Base-by-base conservation (phyloP, 2,329 filamentous ascomycete genomes). In the Diaporthe capsici region DNA sequence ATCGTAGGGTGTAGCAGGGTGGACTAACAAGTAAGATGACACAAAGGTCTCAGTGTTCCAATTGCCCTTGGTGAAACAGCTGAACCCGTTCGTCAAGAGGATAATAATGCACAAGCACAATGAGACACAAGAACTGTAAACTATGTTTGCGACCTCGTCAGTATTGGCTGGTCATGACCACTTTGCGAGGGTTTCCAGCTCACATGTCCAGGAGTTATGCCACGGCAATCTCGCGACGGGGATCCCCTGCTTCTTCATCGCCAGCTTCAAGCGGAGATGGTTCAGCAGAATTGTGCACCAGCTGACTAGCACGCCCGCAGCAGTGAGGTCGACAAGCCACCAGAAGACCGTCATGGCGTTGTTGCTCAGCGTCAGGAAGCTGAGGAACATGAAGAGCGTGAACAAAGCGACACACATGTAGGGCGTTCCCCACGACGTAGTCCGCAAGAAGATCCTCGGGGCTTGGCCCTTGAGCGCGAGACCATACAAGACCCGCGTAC, bases 1-100 rank as follows among this genome's bases (percentile, higher is more conserved):
- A 47, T 9, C 7, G 49, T 20, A 17, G 20, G 47, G 17, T 34
- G 34, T 44, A 7, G 31, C 44, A n/a, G 65, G 3, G 22, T 15
- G 2, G 6, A 86, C 90, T 84, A 80, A 92, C 89, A 93, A 80
- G 76, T 93, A 93, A 0, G 90, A 88, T 0, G 91, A 92, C 1
- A 93, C 87, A 78, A 93, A 93, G 1, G 83, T 84, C 28, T 87
- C 87, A 0, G 89, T 80, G 73, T 88, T 85, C 90, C 91, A 93
- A 75, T 90, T 88, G 3, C 91, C 91, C 49, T 83, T 83, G 1
- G 90, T 91, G 75, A 93, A 93, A 4, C 91, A 89, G 2, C 85
- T 80, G 78, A 95, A 95, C 0, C 93, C 93, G 51, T 91, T 90
- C 5, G 94, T 95, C 55, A 95, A 86, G 4, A 95, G 84, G 76